Evolutionary conservation across 2,329 filamentous ascomycete species (phyloP), one percentile per base, ranked within the genome.

Genomic region (Penicillium frequentans): DNA sequence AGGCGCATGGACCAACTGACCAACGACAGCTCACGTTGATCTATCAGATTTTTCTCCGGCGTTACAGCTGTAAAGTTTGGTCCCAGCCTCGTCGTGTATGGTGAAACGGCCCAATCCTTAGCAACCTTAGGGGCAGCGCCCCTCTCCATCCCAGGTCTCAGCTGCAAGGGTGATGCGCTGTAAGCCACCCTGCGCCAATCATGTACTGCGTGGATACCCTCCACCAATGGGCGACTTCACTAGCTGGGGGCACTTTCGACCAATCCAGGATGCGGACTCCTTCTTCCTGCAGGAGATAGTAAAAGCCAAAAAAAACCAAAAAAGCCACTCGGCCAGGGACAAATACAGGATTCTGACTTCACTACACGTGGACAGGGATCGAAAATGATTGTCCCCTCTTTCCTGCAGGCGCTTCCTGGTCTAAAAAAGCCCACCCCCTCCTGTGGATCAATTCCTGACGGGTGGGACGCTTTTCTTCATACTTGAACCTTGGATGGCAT

Each of bases 11-110:
- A 23, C 58, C 44, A 55, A 42, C 29, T 44, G 26, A 52, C 63
- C 64, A 65, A 60, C 59, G 66, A 69, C 59, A 62, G 61, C 63
- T 68, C 65, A 64, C 59, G 64, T 61, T 66, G 69, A 71, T 68
- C 66, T 61, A 68, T 71, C 68, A 57, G 59, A 65, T 68, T 55
- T 56, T 55, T 54, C 53, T 55, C 55, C 53, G 54, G 51, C 27
- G 58, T 55, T 52, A 55, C 56, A 55, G 23, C 43, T 35, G 52
- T 54, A 52, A 45, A 43, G 35, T 63, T 57, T 52, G 26, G 43
- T 51, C 21, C 56, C 50, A 55, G 47, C 50, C 51, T 52, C 53
- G 56, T 54, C 56, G 57, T 58, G 52, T 55, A 54, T 54, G 60
- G 37, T 58, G 58, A 60, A 62, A 58, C 55, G 42, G 50, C 47